A percentile compares a stretch with the other conserved stretches of the same genome.
Conservation (phyloP, 306 rosid species). For the Canavalia gladiata region DNA sequence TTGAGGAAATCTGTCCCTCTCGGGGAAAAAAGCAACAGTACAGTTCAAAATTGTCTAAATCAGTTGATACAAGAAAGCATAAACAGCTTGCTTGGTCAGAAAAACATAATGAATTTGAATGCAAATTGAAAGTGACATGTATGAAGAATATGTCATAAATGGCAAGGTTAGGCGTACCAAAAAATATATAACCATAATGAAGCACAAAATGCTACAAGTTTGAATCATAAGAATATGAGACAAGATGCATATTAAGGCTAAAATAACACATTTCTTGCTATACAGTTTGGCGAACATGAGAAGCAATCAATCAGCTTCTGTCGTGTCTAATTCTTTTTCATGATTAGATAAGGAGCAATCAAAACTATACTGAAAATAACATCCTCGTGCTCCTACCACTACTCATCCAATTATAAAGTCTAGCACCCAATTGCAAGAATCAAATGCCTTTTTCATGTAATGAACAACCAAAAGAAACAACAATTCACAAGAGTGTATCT, state of each 20-base stretch:
- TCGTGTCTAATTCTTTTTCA: not conserved
- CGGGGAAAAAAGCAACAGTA: not conserved
- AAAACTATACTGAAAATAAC: not conserved
- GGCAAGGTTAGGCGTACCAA: not conserved
- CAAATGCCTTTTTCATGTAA: not conserved
- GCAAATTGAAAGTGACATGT: slow-evolving; percentile 43
- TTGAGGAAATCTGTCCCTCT: slow-evolving; percentile 49
- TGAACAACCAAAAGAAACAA: slow-evolving; percentile 4
- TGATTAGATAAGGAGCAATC: not conserved
- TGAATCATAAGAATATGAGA: slow-evolving; percentile 19
- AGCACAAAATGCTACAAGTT: slow-evolving; percentile 21
- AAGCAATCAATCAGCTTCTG: not conserved
- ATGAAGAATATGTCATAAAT: slow-evolving; percentile 11
- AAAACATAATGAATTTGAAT: slow-evolving; percentile 39
- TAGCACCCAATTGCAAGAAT: slow-evolving; percentile 12
- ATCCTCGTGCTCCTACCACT: not conserved
- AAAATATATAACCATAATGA: slow-evolving; percentile 15
- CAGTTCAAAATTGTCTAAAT: slow-evolving; percentile 42
- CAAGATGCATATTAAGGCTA: not conserved
- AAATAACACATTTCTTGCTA: not conserved
- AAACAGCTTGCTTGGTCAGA: slow-evolving; percentile 43
- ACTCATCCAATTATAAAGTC: not conserved
- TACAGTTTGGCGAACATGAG: not conserved
- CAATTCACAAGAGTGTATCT: not conserved
- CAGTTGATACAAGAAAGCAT: slow-evolving; percentile 38